These are phyloP conservation scores for Scedosporium dehoogii DNA, from an alignment of 2,329 filamentous ascomycete species.

Conservation along the genomic window DNA sequence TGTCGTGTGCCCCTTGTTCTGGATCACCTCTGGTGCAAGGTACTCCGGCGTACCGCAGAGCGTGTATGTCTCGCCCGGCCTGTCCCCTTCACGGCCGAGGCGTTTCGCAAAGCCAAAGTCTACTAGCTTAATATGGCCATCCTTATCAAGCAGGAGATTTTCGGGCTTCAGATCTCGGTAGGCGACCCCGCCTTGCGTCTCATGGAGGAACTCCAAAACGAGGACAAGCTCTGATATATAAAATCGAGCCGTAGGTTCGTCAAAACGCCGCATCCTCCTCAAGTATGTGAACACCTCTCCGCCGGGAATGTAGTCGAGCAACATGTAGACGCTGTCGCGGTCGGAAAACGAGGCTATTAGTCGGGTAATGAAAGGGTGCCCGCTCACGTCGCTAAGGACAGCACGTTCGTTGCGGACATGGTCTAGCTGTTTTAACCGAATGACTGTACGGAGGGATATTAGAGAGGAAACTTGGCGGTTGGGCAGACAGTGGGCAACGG, in stretches of 20 bases:
- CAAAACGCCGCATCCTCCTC: slow-evolving; percentile 66
- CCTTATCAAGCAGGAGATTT: slow-evolving; percentile 67
- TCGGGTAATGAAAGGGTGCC: slow-evolving; percentile 75
- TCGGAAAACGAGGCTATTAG: slow-evolving; percentile 74
- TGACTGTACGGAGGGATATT: slow-evolving; percentile 32
- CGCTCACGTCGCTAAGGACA: slow-evolving; percentile 66
- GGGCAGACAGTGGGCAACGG: background rate
- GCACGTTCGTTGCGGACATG: slow-evolving; percentile 77
- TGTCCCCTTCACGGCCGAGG: slow-evolving; percentile 44
- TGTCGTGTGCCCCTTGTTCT: slow-evolving; percentile 66
- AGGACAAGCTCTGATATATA: slow-evolving; percentile 78
- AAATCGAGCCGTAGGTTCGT: slow-evolving; percentile 68
- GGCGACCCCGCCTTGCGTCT: slow-evolving; percentile 65
- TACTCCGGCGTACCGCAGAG: slow-evolving; percentile 79
- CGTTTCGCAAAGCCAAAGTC: slow-evolving; percentile 83
- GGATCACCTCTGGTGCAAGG: slow-evolving; percentile 74
- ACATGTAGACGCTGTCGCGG: slow-evolving; percentile 68
- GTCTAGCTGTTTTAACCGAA: slow-evolving; percentile 77
- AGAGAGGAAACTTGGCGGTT: too few species aligned
- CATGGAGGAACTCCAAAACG: slow-evolving; percentile 71
- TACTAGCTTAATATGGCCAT: slow-evolving; percentile 73
- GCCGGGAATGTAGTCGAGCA: slow-evolving; percentile 74
- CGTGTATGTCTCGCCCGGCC: slow-evolving; percentile 63
- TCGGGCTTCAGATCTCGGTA: slow-evolving; percentile 78
- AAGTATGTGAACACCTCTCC: slow-evolving; percentile 81